Conservation (phyloP, 2,329 filamentous ascomycete genomes). For the Botrytis hyacinthi region DNA sequence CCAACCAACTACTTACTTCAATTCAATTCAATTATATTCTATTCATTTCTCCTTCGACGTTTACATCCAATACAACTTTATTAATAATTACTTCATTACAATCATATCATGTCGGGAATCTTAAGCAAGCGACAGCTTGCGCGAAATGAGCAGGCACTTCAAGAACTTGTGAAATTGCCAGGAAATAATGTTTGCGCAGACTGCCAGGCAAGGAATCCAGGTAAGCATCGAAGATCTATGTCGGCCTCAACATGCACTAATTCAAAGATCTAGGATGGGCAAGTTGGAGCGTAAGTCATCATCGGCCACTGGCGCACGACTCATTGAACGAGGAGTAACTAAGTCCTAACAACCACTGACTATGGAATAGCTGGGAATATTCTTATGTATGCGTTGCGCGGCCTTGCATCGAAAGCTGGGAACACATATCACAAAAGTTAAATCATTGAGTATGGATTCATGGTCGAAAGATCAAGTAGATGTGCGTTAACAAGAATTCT, state of each 20-base stretch:
- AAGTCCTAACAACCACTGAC: conserved; percentile 26
- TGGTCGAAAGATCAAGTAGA: conserved; percentile 97
- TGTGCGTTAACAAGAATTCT: conserved; percentile 50
- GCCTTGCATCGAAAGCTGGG: conserved; percentile 93
- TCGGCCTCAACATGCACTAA: not conserved
- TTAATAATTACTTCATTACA: conserved; percentile 22
- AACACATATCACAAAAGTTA: conserved; percentile 97
- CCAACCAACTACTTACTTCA: conserved; percentile 3
- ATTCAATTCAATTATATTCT: not conserved
- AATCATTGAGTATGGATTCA: conserved; percentile 97
- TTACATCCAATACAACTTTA: not conserved
- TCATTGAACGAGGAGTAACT: not conserved
- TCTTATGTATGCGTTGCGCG: conserved; percentile 97
- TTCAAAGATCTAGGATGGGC: conserved; percentile 36
- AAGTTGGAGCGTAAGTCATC: conserved; percentile 40
- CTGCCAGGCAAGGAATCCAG: conserved; percentile 87
- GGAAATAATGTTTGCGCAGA: conserved; percentile 95
- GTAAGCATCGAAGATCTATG: conserved; percentile 50
- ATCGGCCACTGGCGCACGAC: not conserved
- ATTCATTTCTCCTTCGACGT: not conserved
- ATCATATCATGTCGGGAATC: conserved; percentile 74
- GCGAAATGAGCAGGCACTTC: conserved; percentile 89
- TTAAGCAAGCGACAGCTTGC: conserved; percentile 96
- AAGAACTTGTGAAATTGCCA: conserved; percentile 83
- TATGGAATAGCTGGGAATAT: conserved; percentile 75